Evolutionary conservation across 495 filamentous ascomycete species (phyloP).

Genomic region (Talaromyces proteolyticus): DNA sequence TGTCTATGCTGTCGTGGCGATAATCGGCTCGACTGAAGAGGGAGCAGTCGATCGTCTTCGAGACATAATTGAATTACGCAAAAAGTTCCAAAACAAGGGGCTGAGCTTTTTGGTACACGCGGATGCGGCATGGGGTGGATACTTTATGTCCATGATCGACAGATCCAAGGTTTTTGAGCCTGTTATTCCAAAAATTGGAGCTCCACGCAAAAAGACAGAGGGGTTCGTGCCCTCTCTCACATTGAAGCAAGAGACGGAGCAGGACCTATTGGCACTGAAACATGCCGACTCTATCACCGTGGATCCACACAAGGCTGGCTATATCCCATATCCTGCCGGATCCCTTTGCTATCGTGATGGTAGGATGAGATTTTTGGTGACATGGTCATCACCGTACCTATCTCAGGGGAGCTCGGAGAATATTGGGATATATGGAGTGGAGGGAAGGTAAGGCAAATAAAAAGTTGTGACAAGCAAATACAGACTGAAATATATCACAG

Average conservation of each 20-base stretch:
- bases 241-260: constrained; percentile 25
- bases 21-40: constrained; percentile 28
- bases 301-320: constrained; percentile 43
- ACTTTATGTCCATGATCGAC: constrained; percentile 39
- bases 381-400: constrained; percentile 40
- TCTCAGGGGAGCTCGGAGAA: constrained; percentile 20
- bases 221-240: constrained; percentile 23
- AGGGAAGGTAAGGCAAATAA: constrained; percentile 39
- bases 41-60: constrained; percentile 34
- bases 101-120: constrained; percentile 37
- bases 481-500: too few relatives aligned
- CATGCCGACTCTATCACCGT: constrained; percentile 38
- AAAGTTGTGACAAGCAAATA: too few relatives aligned
- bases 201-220: constrained; percentile 12
- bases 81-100: constrained; percentile 27
- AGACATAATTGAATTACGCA: constrained; percentile 28
- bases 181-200: too few relatives aligned
- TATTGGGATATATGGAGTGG: constrained; percentile 40
- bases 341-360: constrained; percentile 38
- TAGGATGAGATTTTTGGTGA: constrained; percentile 37
- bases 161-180: constrained; percentile 2
- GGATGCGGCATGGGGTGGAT: constrained; percentile 47
- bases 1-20: constrained; percentile 25
- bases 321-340: constrained; percentile 43
- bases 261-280: constrained; percentile 25